phyloP scores from a whole-genome alignment of 768 basidiomycete species.

The Lactarius quietus region DNA sequence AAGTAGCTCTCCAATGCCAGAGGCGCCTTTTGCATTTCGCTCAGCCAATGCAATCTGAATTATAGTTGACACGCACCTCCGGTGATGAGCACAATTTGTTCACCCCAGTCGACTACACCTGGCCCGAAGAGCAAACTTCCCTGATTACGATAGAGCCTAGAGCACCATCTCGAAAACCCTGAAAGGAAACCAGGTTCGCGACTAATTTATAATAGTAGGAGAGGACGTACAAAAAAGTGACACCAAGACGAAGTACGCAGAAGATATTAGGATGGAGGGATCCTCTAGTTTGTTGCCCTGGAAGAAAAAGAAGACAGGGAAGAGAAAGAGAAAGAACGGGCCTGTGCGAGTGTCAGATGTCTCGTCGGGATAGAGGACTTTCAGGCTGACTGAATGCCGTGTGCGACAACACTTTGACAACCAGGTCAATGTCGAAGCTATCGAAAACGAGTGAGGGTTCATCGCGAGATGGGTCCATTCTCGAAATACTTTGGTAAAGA shows the following conservation, averaged over 20 bases:
- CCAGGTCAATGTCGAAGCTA: conserved; percentile 67
- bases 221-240: conserved; percentile 62
- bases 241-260: conserved; percentile 54
- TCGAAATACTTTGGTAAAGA: not conserved
- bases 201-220: conserved; percentile 1
- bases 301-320: conserved; percentile 76
- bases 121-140: conserved; percentile 60
- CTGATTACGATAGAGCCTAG: conserved; percentile 72
- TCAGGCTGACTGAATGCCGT: conserved; percentile 72
- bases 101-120: conserved; percentile 70
- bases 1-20: conserved; percentile 84
- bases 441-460: conserved; percentile 52
- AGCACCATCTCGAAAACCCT: conserved; percentile 68
- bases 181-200: conserved; percentile 11
- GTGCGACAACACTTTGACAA: conserved; percentile 73
- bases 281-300: conserved; percentile 53
- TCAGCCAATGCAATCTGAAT: not conserved
- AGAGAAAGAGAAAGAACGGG: conserved; percentile 79
- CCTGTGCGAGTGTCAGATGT: conserved; percentile 40
- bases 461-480: conserved; percentile 10
- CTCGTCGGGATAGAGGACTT: not conserved
- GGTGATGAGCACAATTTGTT: conserved; percentile 87
- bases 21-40: conserved; percentile 55
- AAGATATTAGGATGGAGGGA: conserved; percentile 51
- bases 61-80: conserved; percentile 57